A percentile compares a stretch with the other conserved stretches of the same genome.
These are phyloP conservation scores for Globisporangium megalacanthum DNA, from an alignment of 352 stramenopile genomes.

Conservation along the genomic window DNA sequence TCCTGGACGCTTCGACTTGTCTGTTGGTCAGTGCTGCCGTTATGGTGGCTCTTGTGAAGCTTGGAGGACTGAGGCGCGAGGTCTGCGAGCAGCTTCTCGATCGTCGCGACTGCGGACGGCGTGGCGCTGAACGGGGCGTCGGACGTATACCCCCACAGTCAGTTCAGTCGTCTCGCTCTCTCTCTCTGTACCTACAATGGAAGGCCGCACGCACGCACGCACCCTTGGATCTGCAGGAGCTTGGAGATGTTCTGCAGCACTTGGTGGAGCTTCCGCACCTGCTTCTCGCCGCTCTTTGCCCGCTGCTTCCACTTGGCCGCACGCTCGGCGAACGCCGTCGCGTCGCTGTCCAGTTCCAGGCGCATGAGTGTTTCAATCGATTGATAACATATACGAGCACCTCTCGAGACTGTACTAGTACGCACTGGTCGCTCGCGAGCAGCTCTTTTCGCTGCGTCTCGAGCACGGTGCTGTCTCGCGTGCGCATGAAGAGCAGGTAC, in stretches of 20 bases:
- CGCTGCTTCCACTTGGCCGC: constrained; percentile 53
- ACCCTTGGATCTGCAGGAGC: constrained; percentile 67
- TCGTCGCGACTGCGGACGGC: constrained; percentile 44
- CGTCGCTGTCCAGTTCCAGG: constrained; percentile 22
- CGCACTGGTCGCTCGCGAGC: constrained; percentile 20
- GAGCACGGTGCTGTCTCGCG: constrained; percentile 42
- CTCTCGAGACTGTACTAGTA: background rate
- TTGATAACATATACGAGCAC: background rate
- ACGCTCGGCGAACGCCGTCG: constrained; percentile 28
- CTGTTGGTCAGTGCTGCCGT: constrained; percentile 3
- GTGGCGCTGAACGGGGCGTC: constrained; percentile 27
- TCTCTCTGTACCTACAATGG: too few species aligned
- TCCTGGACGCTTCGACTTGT: constrained; percentile 22
- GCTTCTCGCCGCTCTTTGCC: constrained; percentile 35
- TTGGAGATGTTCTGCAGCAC: constrained; percentile 72
- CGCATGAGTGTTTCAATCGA: background rate
- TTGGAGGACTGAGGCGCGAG: constrained; percentile 19
- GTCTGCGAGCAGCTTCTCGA: constrained; percentile 47
- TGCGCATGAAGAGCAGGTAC: constrained; percentile 66
- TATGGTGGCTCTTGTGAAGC: constrained; percentile 9
- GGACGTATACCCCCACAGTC: background rate
- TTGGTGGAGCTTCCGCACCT: constrained; percentile 74
- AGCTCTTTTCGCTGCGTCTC: constrained; percentile 51
- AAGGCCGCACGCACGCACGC: background rate
- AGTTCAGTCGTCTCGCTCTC: background rate